Percentiles rank a stretch among this genome's conserved stretches.
phyloP scores from a whole-genome alignment of 257 asterid genomes.

The Scutellaria minor region DNA sequence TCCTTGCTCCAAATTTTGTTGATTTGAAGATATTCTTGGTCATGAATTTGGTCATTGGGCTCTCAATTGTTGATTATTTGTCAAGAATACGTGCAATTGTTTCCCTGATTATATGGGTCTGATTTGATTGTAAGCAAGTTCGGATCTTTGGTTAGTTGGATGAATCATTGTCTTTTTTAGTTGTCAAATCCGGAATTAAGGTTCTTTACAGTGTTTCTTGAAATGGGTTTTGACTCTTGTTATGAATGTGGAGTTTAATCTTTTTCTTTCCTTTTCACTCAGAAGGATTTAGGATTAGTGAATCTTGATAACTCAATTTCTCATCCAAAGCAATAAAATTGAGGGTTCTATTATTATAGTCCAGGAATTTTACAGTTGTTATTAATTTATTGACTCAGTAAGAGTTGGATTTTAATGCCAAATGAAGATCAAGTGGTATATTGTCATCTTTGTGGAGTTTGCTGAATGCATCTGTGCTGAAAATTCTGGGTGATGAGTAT shows the following conservation, averaged over 20 bases:
- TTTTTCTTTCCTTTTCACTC: not conserved
- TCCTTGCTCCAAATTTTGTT: constrained; percentile 15
- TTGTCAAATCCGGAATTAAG: constrained; percentile 17
- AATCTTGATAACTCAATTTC: constrained; percentile 1
- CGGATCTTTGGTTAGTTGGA: constrained; percentile 38
- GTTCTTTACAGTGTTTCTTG: constrained; percentile 18
- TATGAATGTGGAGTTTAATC: constrained; percentile 23
- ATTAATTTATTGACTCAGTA: not conserved
- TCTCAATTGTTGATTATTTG: constrained; percentile 4
- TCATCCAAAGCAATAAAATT: constrained; percentile 9
- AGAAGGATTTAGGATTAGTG: constrained; percentile 12
- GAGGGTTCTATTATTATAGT: constrained; percentile 1
- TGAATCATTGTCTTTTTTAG: constrained; percentile 32
- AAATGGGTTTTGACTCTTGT: constrained; percentile 30
- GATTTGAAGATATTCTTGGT: constrained; percentile 25
- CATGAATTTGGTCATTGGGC: constrained; percentile 28
- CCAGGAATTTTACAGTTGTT: not conserved
- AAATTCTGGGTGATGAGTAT: constrained; percentile 11
- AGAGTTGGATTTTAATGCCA: constrained; percentile 10
- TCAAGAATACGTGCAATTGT: constrained; percentile 13
- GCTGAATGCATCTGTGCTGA: constrained; percentile 21
- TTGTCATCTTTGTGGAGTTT: not conserved
- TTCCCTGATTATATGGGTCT: constrained; percentile 33
- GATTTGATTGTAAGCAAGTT: constrained; percentile 29
- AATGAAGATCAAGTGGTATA: not conserved